phyloP scores from a whole-genome alignment of 352 stramenopile genomes.

The Plasmopara viticola region DNA sequence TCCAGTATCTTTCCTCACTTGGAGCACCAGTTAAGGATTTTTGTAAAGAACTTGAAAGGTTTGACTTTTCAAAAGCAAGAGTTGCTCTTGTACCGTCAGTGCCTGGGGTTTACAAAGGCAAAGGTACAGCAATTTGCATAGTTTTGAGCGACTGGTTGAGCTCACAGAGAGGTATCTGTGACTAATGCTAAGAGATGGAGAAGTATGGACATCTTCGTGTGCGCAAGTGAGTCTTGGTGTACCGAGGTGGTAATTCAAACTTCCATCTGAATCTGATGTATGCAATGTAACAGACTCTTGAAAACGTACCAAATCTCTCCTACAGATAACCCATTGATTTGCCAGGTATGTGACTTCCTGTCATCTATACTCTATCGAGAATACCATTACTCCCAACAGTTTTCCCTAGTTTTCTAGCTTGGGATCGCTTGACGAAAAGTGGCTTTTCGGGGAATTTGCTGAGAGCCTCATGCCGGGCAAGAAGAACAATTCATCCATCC shows the following conservation, averaged over 20 bases:
- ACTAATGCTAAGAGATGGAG: constrained; percentile 55
- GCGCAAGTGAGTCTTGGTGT: constrained; percentile 33
- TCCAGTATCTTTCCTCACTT: constrained; percentile 53
- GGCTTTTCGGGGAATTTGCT: constrained; percentile 72
- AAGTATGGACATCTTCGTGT: constrained; percentile 77
- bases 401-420: constrained; percentile 64
- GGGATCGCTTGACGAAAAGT: constrained; percentile 76
- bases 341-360: constrained; percentile 30
- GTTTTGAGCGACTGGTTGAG: neutral
- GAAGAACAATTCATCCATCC: constrained; percentile 25
- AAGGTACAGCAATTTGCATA: constrained; percentile 27
- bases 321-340: constrained; percentile 64
- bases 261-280: neutral
- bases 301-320: constrained; percentile 36
- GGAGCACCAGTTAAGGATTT: constrained; percentile 38
- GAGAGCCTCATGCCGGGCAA: constrained; percentile 50
- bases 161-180: constrained; percentile 4
- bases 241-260: neutral
- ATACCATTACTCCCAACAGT: neutral
- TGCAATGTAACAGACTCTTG: constrained; percentile 30
- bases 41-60: constrained; percentile 42
- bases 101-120: constrained; percentile 60
- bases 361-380: neutral
- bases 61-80: constrained; percentile 54
- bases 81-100: constrained; percentile 65